Evolutionary conservation across 768 basidiomycete genomes (phyloP), one percentile per base, ranked within the genome.

Genomic region (Crepidotus variabilis): DNA sequence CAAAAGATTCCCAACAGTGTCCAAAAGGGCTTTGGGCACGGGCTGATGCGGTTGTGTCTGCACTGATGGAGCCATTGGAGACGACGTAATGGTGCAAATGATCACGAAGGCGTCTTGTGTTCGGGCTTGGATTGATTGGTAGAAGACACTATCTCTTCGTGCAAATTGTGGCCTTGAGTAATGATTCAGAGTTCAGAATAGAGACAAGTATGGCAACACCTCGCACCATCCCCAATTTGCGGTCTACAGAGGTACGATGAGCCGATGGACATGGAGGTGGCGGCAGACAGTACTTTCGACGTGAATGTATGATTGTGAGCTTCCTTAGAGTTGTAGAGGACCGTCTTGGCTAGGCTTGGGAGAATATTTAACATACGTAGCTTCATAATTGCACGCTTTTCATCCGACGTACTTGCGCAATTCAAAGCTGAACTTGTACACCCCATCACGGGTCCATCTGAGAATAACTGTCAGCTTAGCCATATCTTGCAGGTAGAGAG

Each of bases 351-450:
- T 51, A 74, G 50, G 53, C 72, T 81, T n/a, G 55, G 13, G 20
- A n/a, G 23, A 51, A 34, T 9, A 21, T 16, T 4, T 20, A 13
- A 39, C 43, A 39, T 14, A n/a, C 48, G 21, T 23, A 6, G 21
- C 32, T n/a, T n/a, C n/a, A n/a, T n/a, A n/a, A n/a, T n/a, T 9
- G 46, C 10, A 21, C 21, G 28, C 3, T 28, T 28, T 28, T 28
- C 28, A 28, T 3, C 28, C 28, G 5, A 49, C 63, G 61, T 61
- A 86, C 90, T 83, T 88, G 65, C 83, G 81, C 61, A 94, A 74
- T 65, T 93, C 92, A 62, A 94, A 93, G 57, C 80, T 84, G 68
- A 94, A 94, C 64, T 86, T 91, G 73, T 83, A 94, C n/a, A 87
- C 72, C 1, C 92, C 92, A 56, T 92, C 88, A 14, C 92, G 82